Evolutionary conservation across 2,329 filamentous ascomycete species (phyloP).

Genomic region (Fusarium fujikuroi): DNA sequence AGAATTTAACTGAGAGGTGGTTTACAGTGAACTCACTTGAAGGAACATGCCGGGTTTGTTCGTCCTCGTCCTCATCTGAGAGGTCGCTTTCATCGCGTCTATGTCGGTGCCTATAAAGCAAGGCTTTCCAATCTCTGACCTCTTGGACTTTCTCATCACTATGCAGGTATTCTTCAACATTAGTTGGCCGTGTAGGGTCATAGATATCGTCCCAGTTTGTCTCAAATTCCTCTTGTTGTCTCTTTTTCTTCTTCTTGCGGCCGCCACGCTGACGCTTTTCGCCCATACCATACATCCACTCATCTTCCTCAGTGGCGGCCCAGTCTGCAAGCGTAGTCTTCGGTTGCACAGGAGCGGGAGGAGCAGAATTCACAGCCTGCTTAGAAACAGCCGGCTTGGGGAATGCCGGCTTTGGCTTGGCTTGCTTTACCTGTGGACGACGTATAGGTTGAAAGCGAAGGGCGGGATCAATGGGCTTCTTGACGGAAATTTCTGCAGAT

Average conservation of each 20-base stretch:
- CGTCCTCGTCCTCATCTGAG: constrained; percentile 54
- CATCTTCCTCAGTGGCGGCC: constrained; percentile 80
- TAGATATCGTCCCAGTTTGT: constrained; percentile 95
- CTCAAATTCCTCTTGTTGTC: constrained; percentile 62
- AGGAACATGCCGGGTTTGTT: constrained; percentile 41
- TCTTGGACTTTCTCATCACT: constrained; percentile 87
- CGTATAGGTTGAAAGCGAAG: constrained; percentile 90
- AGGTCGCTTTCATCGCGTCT: constrained; percentile 54
- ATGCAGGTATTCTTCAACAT: constrained; percentile 83
- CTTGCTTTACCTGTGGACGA: constrained; percentile 72
- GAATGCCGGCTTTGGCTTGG: constrained; percentile 70
- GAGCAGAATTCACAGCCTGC: constrained; percentile 47
- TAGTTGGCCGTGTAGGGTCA: constrained; percentile 83
- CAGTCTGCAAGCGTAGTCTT: constrained; percentile 85
- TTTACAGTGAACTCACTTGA: constrained; percentile 49
- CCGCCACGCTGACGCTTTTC: constrained; percentile 81
- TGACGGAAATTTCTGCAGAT: constrained; percentile 60
- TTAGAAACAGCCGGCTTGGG: constrained; percentile 54
- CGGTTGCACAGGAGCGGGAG: constrained; percentile 53
- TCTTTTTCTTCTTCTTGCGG: constrained; percentile 78
- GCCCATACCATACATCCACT: constrained; percentile 73
- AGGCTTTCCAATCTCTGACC: constrained; percentile 84
- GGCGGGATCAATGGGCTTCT: constrained; percentile 70
- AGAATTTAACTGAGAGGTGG: constrained; percentile 20
- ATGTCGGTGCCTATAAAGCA: constrained; percentile 76